phyloP scores from a whole-genome alignment of 78 protist species.

The Dictyostelium firmibasis region DNA sequence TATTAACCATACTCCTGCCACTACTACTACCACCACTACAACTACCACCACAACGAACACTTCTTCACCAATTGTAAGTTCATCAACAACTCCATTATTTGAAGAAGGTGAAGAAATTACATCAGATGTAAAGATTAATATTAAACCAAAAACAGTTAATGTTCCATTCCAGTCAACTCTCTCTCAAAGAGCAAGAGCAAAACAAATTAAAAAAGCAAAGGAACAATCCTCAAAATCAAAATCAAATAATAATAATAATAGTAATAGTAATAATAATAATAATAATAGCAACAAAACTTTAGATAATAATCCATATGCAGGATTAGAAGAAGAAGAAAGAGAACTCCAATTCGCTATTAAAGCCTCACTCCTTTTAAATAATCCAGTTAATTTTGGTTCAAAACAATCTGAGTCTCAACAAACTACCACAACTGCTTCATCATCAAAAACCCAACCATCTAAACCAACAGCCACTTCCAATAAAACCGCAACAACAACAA shows the following conservation, averaged over 20 bases:
- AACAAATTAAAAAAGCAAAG: neutral
- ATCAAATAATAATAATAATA: neutral
- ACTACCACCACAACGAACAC: neutral
- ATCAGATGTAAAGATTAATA: neutral
- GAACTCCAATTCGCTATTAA: neutral
- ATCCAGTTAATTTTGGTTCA: neutral
- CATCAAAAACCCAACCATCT: neutral
- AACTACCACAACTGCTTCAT: neutral
- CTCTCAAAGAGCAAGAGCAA: neutral
- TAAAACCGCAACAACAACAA: neutral
- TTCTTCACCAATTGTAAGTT: neutral
- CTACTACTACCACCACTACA: neutral
- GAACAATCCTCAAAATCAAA: neutral
- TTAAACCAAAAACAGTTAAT: neutral
- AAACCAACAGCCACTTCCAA: neutral
- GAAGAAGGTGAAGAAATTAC: neutral
- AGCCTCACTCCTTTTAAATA: neutral
- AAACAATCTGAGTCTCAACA: neutral
- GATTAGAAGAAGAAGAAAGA: constrained; percentile 9
- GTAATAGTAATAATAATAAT: neutral
- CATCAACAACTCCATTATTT: neutral
- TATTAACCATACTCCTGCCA: neutral
- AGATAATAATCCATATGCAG: constrained; percentile 1
- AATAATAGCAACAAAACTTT: neutral
- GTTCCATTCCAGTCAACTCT: neutral